phyloP scores from a whole-genome alignment of 2,329 filamentous ascomycete species.

The Scortechinia acanthostroma region DNA sequence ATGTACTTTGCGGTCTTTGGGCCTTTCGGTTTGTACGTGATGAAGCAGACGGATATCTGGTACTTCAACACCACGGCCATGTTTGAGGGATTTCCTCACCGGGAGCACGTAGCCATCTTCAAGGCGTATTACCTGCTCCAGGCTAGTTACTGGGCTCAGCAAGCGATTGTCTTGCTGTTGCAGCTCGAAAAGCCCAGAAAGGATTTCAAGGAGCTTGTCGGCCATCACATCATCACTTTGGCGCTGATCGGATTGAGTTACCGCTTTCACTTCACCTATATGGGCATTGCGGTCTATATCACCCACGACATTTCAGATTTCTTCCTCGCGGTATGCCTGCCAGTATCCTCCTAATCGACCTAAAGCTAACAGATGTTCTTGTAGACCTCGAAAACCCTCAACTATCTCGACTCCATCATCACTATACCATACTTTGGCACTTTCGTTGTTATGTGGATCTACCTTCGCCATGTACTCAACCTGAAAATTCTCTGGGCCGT shows the following conservation, averaged over 20 bases:
- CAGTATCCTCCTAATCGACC: background rate
- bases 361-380: background rate
- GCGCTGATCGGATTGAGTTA: slow-evolving; percentile 59
- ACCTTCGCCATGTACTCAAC: slow-evolving; percentile 58
- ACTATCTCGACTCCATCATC: slow-evolving; percentile 56
- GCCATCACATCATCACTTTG: slow-evolving; percentile 63
- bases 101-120: slow-evolving; percentile 52
- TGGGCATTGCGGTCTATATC: slow-evolving; percentile 65
- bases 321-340: slow-evolving; percentile 56
- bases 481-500: slow-evolving; percentile 44
- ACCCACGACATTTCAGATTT: slow-evolving; percentile 69
- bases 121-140: slow-evolving; percentile 69
- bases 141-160: slow-evolving; percentile 66
- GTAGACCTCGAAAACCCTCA: slow-evolving; percentile 64
- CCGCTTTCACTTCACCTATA: slow-evolving; percentile 67
- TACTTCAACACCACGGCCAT: slow-evolving; percentile 65
- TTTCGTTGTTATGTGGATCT: slow-evolving; percentile 60
- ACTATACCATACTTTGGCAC: slow-evolving; percentile 55
- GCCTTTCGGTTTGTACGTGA: slow-evolving; percentile 60
- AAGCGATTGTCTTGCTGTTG: slow-evolving; percentile 57
- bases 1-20: slow-evolving; percentile 62
- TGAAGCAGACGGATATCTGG: slow-evolving; percentile 61
- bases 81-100: slow-evolving; percentile 62
- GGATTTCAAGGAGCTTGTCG: slow-evolving; percentile 65
- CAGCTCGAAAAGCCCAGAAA: slow-evolving; percentile 65